Conservation (phyloP, 202 grass and related monocot species). For the Carex arenaria region DNA sequence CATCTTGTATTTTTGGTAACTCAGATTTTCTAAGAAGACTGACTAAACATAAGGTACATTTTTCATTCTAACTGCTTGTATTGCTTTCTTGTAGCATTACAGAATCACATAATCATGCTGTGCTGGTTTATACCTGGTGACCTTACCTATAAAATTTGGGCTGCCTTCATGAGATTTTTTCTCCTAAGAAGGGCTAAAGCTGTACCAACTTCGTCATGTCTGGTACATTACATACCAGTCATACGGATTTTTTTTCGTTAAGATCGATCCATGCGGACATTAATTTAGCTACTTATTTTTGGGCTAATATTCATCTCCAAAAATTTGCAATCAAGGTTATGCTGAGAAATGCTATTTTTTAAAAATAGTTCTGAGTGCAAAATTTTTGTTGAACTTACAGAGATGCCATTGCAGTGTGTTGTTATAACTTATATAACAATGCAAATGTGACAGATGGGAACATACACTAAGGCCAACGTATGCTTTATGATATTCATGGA, state of each 20-base stretch:
- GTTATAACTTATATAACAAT: not conserved
- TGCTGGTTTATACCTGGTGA: not conserved
- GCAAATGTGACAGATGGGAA: slow-evolving; percentile 58
- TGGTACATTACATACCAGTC: not conserved
- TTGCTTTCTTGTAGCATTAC: not conserved
- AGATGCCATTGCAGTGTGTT: not conserved
- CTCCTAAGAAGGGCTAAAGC: not conserved
- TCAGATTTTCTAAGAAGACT: slow-evolving; percentile 81
- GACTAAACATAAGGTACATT: slow-evolving; percentile 78
- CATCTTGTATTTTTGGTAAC: slow-evolving; percentile 92
- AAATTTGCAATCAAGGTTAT: not conserved
- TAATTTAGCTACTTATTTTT: not conserved
- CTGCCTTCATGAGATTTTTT: not conserved
- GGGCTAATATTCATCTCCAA: not conserved
- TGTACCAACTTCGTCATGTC: not conserved
- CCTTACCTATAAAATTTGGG: not conserved
- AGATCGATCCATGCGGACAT: not conserved
- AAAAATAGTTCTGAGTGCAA: not conserved
- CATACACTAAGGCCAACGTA: slow-evolving; percentile 77
- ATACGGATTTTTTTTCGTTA: not conserved
- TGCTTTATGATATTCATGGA: slow-evolving; percentile 99
- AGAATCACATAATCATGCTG: not conserved
- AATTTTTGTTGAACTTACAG: not conserved
- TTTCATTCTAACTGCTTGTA: not conserved
- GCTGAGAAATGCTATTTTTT: not conserved